Evolutionary conservation across 2,329 filamentous ascomycete species (phyloP).

Genomic region (Paramyrothecium roridum): DNA sequence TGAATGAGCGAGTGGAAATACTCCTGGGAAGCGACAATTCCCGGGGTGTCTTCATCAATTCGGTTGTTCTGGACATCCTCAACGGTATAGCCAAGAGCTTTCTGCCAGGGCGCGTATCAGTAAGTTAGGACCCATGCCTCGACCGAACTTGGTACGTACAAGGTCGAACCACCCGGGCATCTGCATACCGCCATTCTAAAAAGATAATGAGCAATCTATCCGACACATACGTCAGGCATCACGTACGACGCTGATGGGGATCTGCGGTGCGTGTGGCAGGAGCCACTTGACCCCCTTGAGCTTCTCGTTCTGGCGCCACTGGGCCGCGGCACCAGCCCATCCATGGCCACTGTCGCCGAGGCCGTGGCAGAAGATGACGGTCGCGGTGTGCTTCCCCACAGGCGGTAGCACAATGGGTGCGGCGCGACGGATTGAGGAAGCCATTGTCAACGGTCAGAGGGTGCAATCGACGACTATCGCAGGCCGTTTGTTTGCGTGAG

Average conservation of each 20-base stretch:
- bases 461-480: too few relatives aligned
- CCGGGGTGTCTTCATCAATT: constrained; percentile 60
- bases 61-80: constrained; percentile 14
- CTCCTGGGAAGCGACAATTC: constrained; percentile 67
- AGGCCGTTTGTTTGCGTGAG: too few relatives aligned
- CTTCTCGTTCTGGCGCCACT: constrained; percentile 72
- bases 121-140: too few relatives aligned
- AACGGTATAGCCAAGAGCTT: constrained; percentile 21
- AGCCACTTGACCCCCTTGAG: constrained; percentile 86
- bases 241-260: constrained; percentile 64
- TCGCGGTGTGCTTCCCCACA: constrained; percentile 76
- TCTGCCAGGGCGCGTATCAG: constrained; percentile 10
- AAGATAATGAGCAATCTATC: not conserved
- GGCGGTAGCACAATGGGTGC: constrained; percentile 68
- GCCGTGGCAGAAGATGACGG: constrained; percentile 85
- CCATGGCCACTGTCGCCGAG: constrained; percentile 74
- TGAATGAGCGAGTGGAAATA: constrained; percentile 78
- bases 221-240: not conserved
- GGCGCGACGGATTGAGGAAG: constrained; percentile 1
- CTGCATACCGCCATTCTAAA: constrained; percentile 65
- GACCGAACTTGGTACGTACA: constrained; percentile 29
- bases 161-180: constrained; percentile 86
- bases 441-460: not conserved
- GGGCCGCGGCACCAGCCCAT: constrained; percentile 75
- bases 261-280: constrained; percentile 78